phyloP scores from a whole-genome alignment of 805 yeast species.

The Schwanniomyces sp. region DNA sequence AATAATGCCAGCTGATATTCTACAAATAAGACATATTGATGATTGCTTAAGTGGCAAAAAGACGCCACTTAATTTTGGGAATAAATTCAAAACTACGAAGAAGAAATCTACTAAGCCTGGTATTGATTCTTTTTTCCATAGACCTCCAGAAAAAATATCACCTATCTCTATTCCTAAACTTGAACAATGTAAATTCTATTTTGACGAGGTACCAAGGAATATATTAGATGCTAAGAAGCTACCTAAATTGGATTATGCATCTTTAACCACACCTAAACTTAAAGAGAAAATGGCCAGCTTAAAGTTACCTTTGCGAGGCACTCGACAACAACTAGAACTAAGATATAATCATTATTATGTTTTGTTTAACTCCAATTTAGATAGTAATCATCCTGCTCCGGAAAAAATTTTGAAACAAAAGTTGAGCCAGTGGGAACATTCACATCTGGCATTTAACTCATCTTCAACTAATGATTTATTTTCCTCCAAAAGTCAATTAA shows the following conservation, averaged over 20 bases:
- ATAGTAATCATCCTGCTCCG: slow-evolving; percentile 62
- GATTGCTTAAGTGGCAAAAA: slow-evolving; percentile 47
- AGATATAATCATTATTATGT: slow-evolving; percentile 77
- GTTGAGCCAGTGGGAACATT: slow-evolving; percentile 67
- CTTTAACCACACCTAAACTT: slow-evolving; percentile 58
- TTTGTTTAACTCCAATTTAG: slow-evolving; percentile 79
- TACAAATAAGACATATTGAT: slow-evolving; percentile 64
- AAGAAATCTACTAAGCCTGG: slow-evolving; percentile 10
- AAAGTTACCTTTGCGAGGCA: slow-evolving; percentile 62
- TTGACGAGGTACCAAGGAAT: slow-evolving; percentile 25
- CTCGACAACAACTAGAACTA: slow-evolving; percentile 60
- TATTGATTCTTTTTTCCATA: slow-evolving; percentile 33
- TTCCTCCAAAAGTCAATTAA: slow-evolving; percentile 14
- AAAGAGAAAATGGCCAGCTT: slow-evolving; percentile 56
- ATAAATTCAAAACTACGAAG: slow-evolving; percentile 3
- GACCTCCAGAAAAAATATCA: slow-evolving; percentile 6
- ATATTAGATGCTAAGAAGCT: slow-evolving; percentile 40
- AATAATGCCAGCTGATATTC: slow-evolving; percentile 50
- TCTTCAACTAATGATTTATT: slow-evolving; percentile 21
- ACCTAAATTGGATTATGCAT: slow-evolving; percentile 64
- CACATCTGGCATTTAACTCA: slow-evolving; percentile 33
- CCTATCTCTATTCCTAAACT: slow-evolving; percentile 1
- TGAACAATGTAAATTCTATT: slow-evolving; percentile 29
- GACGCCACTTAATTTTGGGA: slow-evolving; percentile 5
- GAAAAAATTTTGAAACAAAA: slow-evolving; percentile 54